Evolutionary conservation across 2,329 filamentous ascomycete species (phyloP).

Genomic region (Cucurbitaria berberidis): DNA sequence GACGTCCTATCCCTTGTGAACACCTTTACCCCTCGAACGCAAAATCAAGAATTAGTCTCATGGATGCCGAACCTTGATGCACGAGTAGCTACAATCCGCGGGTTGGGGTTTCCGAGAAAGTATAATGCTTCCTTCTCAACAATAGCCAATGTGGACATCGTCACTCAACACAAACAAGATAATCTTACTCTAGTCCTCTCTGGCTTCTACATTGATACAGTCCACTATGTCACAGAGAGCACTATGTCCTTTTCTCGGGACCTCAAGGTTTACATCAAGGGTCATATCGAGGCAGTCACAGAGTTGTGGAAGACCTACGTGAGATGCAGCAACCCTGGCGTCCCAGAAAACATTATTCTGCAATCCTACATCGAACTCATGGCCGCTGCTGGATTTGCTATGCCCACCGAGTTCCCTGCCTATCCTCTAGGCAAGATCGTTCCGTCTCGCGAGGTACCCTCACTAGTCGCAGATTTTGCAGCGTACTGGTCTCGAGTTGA

Average conservation of each 20-base stretch:
- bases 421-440: constrained; percentile 15
- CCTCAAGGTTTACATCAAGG: constrained; percentile 2
- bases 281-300: neutral
- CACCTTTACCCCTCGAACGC: constrained; percentile 1
- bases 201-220: neutral
- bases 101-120: constrained; percentile 15
- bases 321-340: neutral
- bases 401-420: constrained; percentile 10
- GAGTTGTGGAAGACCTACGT: constrained; percentile 6
- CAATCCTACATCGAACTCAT: constrained; percentile 9
- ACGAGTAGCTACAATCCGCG: constrained; percentile 16
- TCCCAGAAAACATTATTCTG: neutral
- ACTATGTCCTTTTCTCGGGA: constrained; percentile 2
- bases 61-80: constrained; percentile 20
- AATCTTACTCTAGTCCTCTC: neutral
- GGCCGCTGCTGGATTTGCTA: constrained; percentile 15
- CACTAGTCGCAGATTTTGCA: constrained; percentile 10
- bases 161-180: neutral
- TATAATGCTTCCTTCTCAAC: constrained; percentile 15
- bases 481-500: constrained; percentile 7
- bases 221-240: neutral
- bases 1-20: constrained; percentile 15
- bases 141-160: neutral
- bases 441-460: constrained; percentile 9
- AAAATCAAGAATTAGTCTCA: neutral